Conservation (phyloP, 805 yeast genomes). For the Sugiyamaella boreocaroliniensis region DNA sequence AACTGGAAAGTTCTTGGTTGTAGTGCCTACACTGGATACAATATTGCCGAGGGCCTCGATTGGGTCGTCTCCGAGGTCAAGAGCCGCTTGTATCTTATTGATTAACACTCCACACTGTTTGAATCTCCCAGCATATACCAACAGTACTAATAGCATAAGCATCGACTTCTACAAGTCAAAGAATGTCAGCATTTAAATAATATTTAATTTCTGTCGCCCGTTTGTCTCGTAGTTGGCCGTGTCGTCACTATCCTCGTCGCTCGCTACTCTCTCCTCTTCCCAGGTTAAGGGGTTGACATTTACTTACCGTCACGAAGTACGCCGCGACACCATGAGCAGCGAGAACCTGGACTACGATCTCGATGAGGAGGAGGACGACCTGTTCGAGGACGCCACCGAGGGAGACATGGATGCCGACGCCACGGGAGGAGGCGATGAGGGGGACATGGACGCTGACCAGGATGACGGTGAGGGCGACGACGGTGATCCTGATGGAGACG, state of each 20-base stretch:
- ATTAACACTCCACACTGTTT: constrained; percentile 14
- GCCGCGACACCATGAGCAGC: constrained; percentile 10
- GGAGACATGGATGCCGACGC: constrained; percentile 23
- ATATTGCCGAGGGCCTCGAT: constrained; percentile 36
- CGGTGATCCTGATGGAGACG: constrained; percentile 24
- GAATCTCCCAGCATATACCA: too few relatives aligned
- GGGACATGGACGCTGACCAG: constrained; percentile 8
- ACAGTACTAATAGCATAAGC: too few relatives aligned
- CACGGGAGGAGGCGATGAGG: constrained; percentile 11
- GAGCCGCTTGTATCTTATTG: constrained; percentile 35
- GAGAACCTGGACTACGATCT: constrained; percentile 17
- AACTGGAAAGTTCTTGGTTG: constrained; percentile 39
- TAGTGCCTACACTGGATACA: constrained; percentile 44
- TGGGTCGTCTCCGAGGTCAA: constrained; percentile 40
- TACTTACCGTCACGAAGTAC: neutral
- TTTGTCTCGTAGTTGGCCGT: neutral
- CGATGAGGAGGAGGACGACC: constrained; percentile 27
- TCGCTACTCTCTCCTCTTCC: neutral
- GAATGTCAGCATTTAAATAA: neutral
- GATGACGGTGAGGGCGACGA: constrained; percentile 26
- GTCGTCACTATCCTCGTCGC: neutral
- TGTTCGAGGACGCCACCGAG: constrained; percentile 30
- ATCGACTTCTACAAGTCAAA: neutral
- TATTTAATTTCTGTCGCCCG: neutral
- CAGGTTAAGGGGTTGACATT: neutral